These are phyloP conservation scores for Trametes cinnabarina DNA, from an alignment of 768 basidiomycete species.

Conservation along the genomic window DNA sequence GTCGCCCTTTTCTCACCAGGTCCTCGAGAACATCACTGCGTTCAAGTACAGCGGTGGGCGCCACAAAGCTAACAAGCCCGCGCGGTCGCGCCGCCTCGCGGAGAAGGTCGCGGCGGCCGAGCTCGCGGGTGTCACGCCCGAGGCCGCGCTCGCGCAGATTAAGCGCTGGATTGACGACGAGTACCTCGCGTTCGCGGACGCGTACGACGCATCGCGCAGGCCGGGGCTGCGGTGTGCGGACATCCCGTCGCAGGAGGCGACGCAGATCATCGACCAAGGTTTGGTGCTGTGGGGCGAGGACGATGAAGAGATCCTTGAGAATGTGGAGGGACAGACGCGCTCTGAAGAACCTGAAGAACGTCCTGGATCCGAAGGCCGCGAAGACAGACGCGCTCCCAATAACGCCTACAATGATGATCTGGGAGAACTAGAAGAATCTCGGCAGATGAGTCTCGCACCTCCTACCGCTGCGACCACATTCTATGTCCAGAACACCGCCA, in stretches of 20 bases:
- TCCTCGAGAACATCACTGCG: constrained; percentile 44
- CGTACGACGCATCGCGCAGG: constrained; percentile 29
- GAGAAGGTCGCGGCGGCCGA: constrained; percentile 21
- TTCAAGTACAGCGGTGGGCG: constrained; percentile 37
- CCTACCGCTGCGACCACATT: neutral
- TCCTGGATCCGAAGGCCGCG: neutral
- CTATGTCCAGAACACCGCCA: neutral
- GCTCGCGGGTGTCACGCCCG: constrained; percentile 9
- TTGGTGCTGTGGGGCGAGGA: constrained; percentile 38
- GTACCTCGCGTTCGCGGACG: constrained; percentile 39
- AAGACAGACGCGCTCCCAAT: constrained; percentile 33
- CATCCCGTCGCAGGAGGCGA: constrained; percentile 48
- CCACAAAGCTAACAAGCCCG: constrained; percentile 43
- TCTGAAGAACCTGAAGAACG: constrained; percentile 1
- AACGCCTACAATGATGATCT: constrained; percentile 27
- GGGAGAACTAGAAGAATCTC: no score
- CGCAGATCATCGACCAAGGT: constrained; percentile 46
- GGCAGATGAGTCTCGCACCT: no score
- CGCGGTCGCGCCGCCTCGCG: constrained; percentile 28
- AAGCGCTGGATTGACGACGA: constrained; percentile 34
- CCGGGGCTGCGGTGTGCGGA: constrained; percentile 42
- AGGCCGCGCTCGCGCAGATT: constrained; percentile 26
- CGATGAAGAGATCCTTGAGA: neutral
- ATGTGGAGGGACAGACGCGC: neutral
- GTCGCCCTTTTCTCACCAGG: constrained; percentile 32